These are phyloP conservation scores for Globisporangium echinulatum DNA, from an alignment of 352 stramenopile species.

Conservation along the genomic window DNA sequence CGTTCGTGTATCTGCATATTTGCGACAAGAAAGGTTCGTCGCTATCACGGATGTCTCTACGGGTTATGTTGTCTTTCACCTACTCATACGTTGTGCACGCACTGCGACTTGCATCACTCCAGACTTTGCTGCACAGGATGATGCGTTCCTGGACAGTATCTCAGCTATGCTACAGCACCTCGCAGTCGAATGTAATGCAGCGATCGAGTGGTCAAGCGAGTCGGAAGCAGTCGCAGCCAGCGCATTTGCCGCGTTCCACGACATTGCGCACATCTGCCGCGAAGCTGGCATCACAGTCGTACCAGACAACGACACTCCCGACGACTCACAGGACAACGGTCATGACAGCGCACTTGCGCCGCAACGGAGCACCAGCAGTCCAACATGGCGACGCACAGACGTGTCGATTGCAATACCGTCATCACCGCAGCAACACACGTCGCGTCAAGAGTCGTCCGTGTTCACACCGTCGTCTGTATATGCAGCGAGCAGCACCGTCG, in stretches of 20 bases:
- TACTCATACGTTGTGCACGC: too few species aligned
- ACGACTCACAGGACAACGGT: too few species aligned
- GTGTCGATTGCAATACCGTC: background rate
- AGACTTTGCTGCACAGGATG: constrained; percentile 28
- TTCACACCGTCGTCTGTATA: background rate
- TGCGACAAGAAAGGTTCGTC: too few species aligned
- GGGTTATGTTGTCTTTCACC: too few species aligned
- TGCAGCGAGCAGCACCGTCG: background rate
- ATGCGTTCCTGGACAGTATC: constrained; percentile 22
- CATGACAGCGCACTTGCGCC: too few species aligned
- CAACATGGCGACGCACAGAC: background rate
- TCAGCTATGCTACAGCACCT: constrained; percentile 7
- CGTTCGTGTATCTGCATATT: too few species aligned
- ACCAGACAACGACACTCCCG: background rate
- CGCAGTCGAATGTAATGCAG: constrained; percentile 1
- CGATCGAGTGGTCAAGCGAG: constrained; percentile 16
- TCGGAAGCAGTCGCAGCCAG: constrained; percentile 3
- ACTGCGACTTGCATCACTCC: background rate
- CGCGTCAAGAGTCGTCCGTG: background rate
- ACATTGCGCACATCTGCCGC: constrained; percentile 15
- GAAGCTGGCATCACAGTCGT: background rate
- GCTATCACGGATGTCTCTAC: too few species aligned
- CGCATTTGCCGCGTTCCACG: constrained; percentile 15
- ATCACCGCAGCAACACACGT: background rate
- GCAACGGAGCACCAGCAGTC: background rate